Evolutionary conservation across 305 asterid species (phyloP).

Genomic region (Fraxinus velutina): DNA sequence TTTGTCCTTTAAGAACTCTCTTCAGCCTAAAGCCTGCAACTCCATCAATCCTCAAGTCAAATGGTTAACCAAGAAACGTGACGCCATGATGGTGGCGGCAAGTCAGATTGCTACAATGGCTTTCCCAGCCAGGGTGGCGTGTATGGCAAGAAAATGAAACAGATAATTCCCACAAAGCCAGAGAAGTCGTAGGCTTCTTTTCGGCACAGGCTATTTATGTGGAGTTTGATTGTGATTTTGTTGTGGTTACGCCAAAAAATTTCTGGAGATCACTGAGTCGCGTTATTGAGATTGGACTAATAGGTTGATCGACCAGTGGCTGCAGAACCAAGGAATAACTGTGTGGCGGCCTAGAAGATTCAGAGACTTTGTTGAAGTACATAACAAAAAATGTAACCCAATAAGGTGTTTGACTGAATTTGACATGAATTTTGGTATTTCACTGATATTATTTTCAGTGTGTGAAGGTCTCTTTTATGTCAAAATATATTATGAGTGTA

Average conservation of each 20-base stretch:
- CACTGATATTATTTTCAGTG: background rate
- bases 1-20: background rate
- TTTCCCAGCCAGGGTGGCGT: conserved; percentile 46
- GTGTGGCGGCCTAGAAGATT: conserved; percentile 20
- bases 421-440: background rate
- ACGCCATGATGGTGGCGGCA: conserved; percentile 54
- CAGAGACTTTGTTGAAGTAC: background rate
- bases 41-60: conserved; percentile 5
- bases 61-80: conserved; percentile 44
- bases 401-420: conserved; percentile 14
- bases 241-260: conserved; percentile 36
- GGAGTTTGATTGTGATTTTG: conserved; percentile 52
- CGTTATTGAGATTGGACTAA: conserved; percentile 25
- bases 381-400: background rate
- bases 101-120: conserved; percentile 61
- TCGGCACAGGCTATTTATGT: conserved; percentile 33
- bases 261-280: conserved; percentile 19
- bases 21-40: background rate
- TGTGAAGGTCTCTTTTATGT: background rate
- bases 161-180: conserved; percentile 31
- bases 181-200: conserved; percentile 53
- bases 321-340: conserved; percentile 22
- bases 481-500: background rate
- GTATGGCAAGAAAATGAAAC: conserved; percentile 33
- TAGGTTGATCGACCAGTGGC: conserved; percentile 36